Evolutionary conservation across 164 flowering plant genomes (phyloP).

Genomic region (Dillenia turbinata): DNA sequence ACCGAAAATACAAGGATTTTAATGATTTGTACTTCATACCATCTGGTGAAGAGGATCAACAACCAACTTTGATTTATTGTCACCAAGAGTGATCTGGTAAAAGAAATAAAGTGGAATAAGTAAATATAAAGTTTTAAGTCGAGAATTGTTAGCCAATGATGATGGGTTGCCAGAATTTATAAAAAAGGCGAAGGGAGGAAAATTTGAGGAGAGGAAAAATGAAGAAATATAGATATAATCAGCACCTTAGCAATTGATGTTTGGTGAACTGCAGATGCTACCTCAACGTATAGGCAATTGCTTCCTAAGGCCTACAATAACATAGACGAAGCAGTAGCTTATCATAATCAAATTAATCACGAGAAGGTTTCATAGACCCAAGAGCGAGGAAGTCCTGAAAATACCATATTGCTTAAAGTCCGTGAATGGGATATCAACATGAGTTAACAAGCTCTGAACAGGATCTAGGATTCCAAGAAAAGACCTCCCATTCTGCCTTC

Average conservation of each 20-base stretch:
- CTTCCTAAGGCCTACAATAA: constrained; percentile 50
- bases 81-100: constrained; percentile 67
- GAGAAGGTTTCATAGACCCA: constrained; percentile 3
- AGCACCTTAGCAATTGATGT: constrained; percentile 77
- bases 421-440: constrained; percentile 76
- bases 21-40: constrained; percentile 42
- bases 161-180: no score
- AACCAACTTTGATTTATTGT: constrained; percentile 30
- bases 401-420: constrained; percentile 75
- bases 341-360: background rate
- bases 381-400: background rate
- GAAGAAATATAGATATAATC: background rate
- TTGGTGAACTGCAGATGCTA: constrained; percentile 69
- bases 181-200: no score
- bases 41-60: constrained; percentile 80
- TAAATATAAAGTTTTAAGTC: no score
- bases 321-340: constrained; percentile 8
- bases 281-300: constrained; percentile 65
- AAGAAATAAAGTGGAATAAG: background rate
- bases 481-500: constrained; percentile 89
- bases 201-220: background rate
- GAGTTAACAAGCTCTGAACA: constrained; percentile 33
- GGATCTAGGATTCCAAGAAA: constrained; percentile 69
- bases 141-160: no score
- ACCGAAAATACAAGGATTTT: no score